Percentiles rank a stretch among this genome's conserved stretches.
Conservation (phyloP, 2,329 filamentous ascomycete genomes). For the Cordyceps cateniannulata region DNA sequence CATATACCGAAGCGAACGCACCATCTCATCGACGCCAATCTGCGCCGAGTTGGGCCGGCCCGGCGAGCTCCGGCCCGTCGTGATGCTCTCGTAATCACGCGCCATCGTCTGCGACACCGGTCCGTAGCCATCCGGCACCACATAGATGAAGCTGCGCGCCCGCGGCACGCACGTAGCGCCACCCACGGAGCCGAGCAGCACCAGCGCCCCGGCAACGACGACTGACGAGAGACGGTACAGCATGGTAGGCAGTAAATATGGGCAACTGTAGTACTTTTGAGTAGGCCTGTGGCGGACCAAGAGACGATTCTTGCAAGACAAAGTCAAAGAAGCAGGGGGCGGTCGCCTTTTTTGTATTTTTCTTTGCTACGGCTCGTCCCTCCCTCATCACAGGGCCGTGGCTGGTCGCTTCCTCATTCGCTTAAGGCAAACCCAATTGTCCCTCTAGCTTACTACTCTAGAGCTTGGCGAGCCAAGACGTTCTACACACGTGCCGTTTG, state of each 20-base stretch:
- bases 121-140: slow-evolving; percentile 26
- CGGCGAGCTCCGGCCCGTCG: slow-evolving; percentile 15
- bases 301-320: neutral
- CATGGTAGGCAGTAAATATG: neutral
- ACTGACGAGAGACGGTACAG: slow-evolving; percentile 1
- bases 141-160: slow-evolving; percentile 23
- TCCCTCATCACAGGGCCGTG: neutral
- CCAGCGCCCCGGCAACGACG: neutral
- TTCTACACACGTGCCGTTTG: neutral
- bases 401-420: neutral
- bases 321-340: neutral
- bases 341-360: neutral
- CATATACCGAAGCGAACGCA: slow-evolving; percentile 1
- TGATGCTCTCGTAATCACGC: slow-evolving; percentile 18
- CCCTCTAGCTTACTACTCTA: too few relatives aligned
- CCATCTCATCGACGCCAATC: slow-evolving; percentile 19
- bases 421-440: neutral
- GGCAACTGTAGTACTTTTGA: neutral
- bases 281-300: neutral
- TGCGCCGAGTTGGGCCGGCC: slow-evolving; percentile 15
- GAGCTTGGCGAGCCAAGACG: neutral
- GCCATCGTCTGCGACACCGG: slow-evolving; percentile 25
- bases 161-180: neutral
- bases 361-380: neutral
- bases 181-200: neutral